A percentile compares a stretch with the other conserved stretches of the same genome.
Conservation (phyloP, 129 eudicot genomes). For the Chrysanthemum lavandulifolium region DNA sequence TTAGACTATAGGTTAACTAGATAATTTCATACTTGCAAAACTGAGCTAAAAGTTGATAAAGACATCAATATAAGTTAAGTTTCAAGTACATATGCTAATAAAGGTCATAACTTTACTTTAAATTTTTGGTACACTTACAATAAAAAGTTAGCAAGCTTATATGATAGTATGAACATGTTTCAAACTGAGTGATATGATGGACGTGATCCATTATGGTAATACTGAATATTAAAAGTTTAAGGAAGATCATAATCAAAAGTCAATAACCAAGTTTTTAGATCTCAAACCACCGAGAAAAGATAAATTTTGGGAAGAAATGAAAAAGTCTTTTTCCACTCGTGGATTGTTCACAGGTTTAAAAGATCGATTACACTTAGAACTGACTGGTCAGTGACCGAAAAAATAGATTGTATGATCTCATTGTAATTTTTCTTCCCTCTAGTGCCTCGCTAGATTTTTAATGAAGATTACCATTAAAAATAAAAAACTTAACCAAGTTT, state of each 20-base stretch:
- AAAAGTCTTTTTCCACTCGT: too few relatives aligned
- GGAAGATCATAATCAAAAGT: constrained; percentile 4
- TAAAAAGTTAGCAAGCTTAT: not conserved
- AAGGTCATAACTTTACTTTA: not conserved
- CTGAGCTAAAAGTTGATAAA: not conserved
- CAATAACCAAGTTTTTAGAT: not conserved
- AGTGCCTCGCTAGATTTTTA: too few relatives aligned
- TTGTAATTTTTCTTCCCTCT: too few relatives aligned
- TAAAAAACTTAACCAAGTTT: too few relatives aligned
- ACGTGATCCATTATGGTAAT: not conserved
- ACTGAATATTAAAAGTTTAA: not conserved
- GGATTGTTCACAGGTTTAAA: too few relatives aligned
- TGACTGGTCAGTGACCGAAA: too few relatives aligned
- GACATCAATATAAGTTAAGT: not conserved
- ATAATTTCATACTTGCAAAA: not conserved
- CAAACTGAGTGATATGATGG: not conserved
- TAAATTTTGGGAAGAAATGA: too few relatives aligned
- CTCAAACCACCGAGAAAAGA: too few relatives aligned
- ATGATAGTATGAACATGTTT: not conserved
- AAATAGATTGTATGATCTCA: too few relatives aligned
- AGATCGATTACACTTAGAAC: too few relatives aligned
- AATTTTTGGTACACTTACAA: not conserved
- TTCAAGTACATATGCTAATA: not conserved
- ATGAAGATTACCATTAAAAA: too few relatives aligned
- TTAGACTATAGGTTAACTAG: not conserved